Evolutionary conservation across 371 early-diverging fungal genomes (phyloP), one percentile per base, ranked within the genome.

Genomic region (Mortierella sp.): DNA sequence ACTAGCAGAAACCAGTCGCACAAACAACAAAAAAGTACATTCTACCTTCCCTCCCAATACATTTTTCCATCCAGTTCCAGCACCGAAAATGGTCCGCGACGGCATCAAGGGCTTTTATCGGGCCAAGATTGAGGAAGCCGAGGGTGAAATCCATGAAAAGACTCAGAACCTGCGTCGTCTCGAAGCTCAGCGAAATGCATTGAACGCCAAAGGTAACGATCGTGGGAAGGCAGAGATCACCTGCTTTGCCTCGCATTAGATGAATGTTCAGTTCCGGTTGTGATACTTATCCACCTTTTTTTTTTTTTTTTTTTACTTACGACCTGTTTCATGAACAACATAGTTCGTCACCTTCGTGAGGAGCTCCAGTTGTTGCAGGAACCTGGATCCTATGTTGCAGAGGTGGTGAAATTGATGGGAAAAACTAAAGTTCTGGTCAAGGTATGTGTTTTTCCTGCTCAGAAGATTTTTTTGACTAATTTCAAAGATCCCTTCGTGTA

Each of bases 361-460:
- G 99, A 99, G 82, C 91, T 99, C 37, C 93, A 94, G 67, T 88
- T 98, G 50, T 87, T 99, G 9, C 99, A 99, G 80, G 99, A 99
- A 76, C 97, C 98, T 21, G 95, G 96, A 28, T 94, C 97, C 8
- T 96, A 95, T 81, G 99, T 99, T 41, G 99, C 99, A 57, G 98
- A 98, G 83, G 98, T 99, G 17, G 93, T 98, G 39, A 99, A 99
- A 81, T 88, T 98, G 55, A 99, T 99, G 96, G 99, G 99, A 67
- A 99, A 99, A 86, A 96, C 95, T 70, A 97, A 97, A 80, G 99
- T 97, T 14, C 84, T 99, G 15, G 99, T 99, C 63, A 99, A 99
- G 91, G 93, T 91, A 85, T 63, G 52, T 57, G 32, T 24, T 4
- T 48, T 39, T 21, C 32, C n/a, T n/a, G n/a, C n/a, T n/a, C n/a